phyloP scores from a whole-genome alignment of 306 rosid species.

The Sindora glabra region DNA sequence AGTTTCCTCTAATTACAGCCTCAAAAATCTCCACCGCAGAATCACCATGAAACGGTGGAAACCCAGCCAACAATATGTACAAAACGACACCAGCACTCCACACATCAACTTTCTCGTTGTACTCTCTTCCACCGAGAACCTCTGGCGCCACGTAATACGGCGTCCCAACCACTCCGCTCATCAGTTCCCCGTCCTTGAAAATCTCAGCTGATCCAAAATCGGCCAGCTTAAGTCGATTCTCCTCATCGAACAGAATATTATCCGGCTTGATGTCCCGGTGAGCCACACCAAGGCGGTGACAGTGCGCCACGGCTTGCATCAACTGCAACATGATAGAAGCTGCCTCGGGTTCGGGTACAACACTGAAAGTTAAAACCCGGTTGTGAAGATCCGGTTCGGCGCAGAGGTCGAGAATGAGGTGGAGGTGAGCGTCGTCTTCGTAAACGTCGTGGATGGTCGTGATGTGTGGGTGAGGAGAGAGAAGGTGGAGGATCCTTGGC shows the following conservation, averaged over 20 bases:
- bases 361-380: conserved; percentile 6
- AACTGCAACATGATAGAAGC: conserved; percentile 35
- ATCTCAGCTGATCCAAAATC: conserved; percentile 68
- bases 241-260: conserved; percentile 42
- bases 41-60: conserved; percentile 58
- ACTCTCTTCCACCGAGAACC: conserved; percentile 44
- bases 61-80: conserved; percentile 54
- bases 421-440: conserved; percentile 51
- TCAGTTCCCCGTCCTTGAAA: conserved; percentile 27
- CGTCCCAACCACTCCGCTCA: conserved; percentile 64
- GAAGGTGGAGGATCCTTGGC: conserved; percentile 42
- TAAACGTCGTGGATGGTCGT: conserved; percentile 31
- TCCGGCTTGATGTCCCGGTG: conserved; percentile 75
- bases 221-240: conserved; percentile 28
- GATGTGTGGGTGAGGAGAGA: conserved; percentile 49
- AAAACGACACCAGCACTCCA: conserved; percentile 84
- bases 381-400: conserved; percentile 34
- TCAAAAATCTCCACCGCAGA: conserved; percentile 53
- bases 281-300: conserved; percentile 55
- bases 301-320: conserved; percentile 47
- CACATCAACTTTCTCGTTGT: conserved; percentile 59
- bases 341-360: conserved; percentile 37
- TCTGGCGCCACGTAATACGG: conserved; percentile 76
- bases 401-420: conserved; percentile 59
- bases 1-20: conserved; percentile 42